Base-by-base conservation (phyloP, 139 green algal species). In the Coccomyxa sp. region DNA sequence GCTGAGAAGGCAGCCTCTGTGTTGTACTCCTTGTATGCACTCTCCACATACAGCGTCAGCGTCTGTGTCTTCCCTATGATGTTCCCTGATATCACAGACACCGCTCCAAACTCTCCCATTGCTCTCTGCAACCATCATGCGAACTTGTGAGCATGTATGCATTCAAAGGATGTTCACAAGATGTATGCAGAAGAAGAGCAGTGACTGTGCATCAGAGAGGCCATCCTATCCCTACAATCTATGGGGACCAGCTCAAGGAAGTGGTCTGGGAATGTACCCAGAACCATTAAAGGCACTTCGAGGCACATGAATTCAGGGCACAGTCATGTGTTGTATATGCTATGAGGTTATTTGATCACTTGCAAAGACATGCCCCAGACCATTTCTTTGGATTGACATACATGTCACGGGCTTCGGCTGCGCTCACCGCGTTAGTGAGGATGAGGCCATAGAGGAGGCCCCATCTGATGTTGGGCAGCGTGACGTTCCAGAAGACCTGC, bases 1-100 rank as follows among this genome's bases (percentile, higher is more conserved):
- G 93, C 92, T 7, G 92, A 90, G 77, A 94, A 95, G 4, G 91
- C 91, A 24, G 85, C 89, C 82, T 94, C 86, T 16, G 87, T 93
- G 84, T 94, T 92, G 86, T 93, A 93, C 79, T 93, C 90, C 85
- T 97, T 97, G 89, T 97, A 97, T 0, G 88, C 81, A 14, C 75
- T 86, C 86, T 97, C 93, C 69, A 97, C 93, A 83, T 90, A 97
- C 76, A 97, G 84, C 14, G 93, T 97, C 55, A 97, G 81, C 18
- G 93, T 97, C 85, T 97, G 93, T 27, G 93, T 97, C 75, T 90
- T 85, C 12, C 93, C 93, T 54, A 97, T 93, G 82, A 97, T 97
- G 84, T 97, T 97, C 77, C 93, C 93, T 39, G 87, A 94, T 78
- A 97, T 97, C 68, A 97, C 93, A 12, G 86, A 90, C 35, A 97